Percentiles rank a stretch among this genome's conserved stretches.
Conservation (phyloP, 306 rosid species). For the Quercus engelmannii region DNA sequence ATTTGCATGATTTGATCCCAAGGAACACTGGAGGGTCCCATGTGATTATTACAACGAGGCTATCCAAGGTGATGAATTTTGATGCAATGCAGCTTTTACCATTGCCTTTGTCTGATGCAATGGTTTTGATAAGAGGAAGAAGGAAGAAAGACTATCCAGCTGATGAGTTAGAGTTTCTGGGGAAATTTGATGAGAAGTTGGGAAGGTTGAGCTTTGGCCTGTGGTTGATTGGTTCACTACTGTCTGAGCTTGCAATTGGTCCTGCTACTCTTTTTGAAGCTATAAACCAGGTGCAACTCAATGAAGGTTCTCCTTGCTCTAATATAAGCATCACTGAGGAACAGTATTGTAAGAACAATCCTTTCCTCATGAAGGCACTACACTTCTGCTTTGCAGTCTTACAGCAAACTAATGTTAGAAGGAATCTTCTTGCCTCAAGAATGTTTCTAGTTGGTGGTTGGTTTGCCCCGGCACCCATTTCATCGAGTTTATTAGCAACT, state of each 20-base stretch:
- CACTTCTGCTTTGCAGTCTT: conserved; percentile 49
- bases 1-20: conserved; percentile 70
- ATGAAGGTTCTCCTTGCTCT: conserved; percentile 45
- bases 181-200: conserved; percentile 58
- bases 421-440: conserved; percentile 54
- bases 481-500: conserved; percentile 40
- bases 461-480: conserved; percentile 70
- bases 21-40: conserved; percentile 76
- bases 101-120: conserved; percentile 58
- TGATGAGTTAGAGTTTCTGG: conserved; percentile 52
- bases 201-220: conserved; percentile 74
- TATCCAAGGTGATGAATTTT: conserved; percentile 63
- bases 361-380: conserved; percentile 67
- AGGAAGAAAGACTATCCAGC: conserved; percentile 58
- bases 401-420: conserved; percentile 45
- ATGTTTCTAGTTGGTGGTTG: conserved; percentile 78
- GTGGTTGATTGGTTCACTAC: conserved; percentile 65
- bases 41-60: conserved; percentile 65
- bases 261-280: conserved; percentile 69
- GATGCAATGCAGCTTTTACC: conserved; percentile 63
- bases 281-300: conserved; percentile 50
- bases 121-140: conserved; percentile 72
- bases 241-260: conserved; percentile 57
- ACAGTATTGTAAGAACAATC: conserved; percentile 64
- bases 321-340: conserved; percentile 56